Evolutionary conservation across 1,284 basidiomycete genomes (phyloP).

Genomic region (Apiotrichum porosum): DNA sequence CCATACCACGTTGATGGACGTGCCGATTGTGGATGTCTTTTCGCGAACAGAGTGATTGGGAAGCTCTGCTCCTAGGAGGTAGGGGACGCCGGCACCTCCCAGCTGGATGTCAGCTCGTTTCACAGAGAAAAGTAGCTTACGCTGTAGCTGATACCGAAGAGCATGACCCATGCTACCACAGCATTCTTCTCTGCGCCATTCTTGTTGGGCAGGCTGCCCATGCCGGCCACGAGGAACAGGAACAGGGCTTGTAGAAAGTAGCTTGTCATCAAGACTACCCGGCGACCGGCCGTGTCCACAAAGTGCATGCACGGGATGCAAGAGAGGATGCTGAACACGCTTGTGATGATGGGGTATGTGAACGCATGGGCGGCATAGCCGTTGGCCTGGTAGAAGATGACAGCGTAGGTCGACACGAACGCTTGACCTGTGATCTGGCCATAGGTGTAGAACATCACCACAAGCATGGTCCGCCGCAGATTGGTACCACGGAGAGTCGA

Average conservation of each 20-base stretch:
- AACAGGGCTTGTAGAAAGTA: slow-evolving; percentile 2
- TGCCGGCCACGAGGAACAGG: slow-evolving; percentile 6
- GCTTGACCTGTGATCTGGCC: slow-evolving; percentile 13
- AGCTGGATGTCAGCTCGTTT: slow-evolving; percentile 1
- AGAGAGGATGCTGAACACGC: neutral
- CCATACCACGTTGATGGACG: slow-evolving; percentile 7
- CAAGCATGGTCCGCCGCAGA: slow-evolving; percentile 10
- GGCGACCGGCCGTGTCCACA: slow-evolving; percentile 4
- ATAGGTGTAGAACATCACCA: slow-evolving; percentile 7
- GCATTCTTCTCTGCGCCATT: neutral
- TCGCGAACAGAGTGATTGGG: slow-evolving; percentile 9
- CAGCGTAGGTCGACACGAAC: slow-evolving; percentile 8
- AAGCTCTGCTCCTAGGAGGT: slow-evolving; percentile 13
- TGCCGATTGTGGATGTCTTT: slow-evolving; percentile 9
- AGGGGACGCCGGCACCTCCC: slow-evolving; percentile 8
- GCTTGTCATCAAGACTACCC: slow-evolving; percentile 1
- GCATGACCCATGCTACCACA: slow-evolving; percentile 5
- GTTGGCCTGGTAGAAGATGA: slow-evolving; percentile 6
- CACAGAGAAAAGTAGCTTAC: neutral
- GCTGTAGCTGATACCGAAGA: slow-evolving; percentile 1
- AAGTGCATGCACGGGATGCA: slow-evolving; percentile 8
- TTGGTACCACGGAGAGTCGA: slow-evolving; percentile 9
- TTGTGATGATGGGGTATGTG: too few relatives aligned
- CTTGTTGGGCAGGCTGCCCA: slow-evolving; percentile 3
- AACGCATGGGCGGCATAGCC: slow-evolving; percentile 8